A percentile compares a stretch with the other conserved stretches of the same genome.
Conservation (phyloP, 1,284 basidiomycete species). For the Cryptococcus amylolentus region DNA sequence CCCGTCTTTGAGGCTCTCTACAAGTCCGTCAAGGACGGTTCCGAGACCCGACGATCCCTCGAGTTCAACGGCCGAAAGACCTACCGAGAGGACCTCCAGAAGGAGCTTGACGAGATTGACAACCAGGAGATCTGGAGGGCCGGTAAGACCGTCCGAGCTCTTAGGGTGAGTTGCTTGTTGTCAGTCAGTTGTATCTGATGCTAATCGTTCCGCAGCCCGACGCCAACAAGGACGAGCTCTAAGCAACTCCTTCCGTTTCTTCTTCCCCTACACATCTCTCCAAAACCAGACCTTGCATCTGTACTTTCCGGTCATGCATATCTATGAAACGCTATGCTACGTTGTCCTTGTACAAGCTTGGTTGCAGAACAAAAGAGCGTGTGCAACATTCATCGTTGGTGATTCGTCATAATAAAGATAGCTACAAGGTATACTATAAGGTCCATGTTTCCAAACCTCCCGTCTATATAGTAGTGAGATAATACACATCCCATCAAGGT, state of each 20-base stretch:
- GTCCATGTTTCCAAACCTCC: not conserved
- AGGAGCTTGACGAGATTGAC: constrained; percentile 93
- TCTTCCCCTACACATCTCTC: not conserved
- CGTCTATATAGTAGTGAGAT: not conserved
- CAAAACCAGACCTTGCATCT: constrained; percentile 1
- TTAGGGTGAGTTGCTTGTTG: constrained; percentile 36
- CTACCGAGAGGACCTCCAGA: constrained; percentile 90
- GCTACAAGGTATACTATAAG: constrained; percentile 2
- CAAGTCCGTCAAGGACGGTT: constrained; percentile 88
- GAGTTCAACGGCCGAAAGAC: constrained; percentile 92
- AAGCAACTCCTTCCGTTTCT: constrained; percentile 14
- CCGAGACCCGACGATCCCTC: constrained; percentile 93
- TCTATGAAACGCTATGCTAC: not conserved
- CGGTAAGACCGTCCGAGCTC: constrained; percentile 59
- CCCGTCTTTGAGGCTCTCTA: constrained; percentile 94
- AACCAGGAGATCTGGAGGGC: constrained; percentile 89
- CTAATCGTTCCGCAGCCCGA: constrained; percentile 31
- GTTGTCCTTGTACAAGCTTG: not conserved
- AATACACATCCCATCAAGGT: not conserved
- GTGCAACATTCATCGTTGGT: not conserved
- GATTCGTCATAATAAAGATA: not conserved
- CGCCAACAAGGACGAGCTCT: constrained; percentile 45
- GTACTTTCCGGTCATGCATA: constrained; percentile 8
- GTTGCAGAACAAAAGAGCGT: not conserved
- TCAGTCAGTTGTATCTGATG: not conserved